phyloP scores from a whole-genome alignment of 768 basidiomycete genomes.

The Podaxis carcinomalis region DNA sequence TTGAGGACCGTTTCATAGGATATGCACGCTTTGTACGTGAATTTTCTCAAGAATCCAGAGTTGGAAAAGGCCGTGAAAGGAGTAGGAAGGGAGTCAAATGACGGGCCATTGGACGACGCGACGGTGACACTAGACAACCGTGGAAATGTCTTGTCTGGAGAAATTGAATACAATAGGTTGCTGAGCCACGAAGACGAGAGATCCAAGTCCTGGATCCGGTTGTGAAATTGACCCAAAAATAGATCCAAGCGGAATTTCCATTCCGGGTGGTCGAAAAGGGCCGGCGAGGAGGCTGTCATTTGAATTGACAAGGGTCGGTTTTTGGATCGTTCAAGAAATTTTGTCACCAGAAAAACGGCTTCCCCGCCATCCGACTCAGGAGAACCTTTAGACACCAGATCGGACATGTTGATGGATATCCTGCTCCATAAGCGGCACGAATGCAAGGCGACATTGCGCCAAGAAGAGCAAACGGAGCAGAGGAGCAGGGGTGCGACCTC shows the following conservation, averaged over 20 bases:
- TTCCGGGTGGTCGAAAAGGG: not conserved
- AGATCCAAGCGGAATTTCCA: not conserved
- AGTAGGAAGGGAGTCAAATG: conserved; percentile 1
- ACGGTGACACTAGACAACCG: not conserved
- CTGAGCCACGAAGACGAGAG: conserved; percentile 3
- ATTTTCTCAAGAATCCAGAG: not conserved
- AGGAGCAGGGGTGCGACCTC: conserved; percentile 1
- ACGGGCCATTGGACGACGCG: not conserved
- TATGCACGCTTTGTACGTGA: conserved; percentile 1
- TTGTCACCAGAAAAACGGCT: not conserved
- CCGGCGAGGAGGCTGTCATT: not conserved
- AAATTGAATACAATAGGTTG: not conserved
- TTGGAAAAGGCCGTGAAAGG: not conserved
- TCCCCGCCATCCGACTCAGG: not conserved
- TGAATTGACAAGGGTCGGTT: not conserved
- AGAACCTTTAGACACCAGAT: not conserved
- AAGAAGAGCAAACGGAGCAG: conserved; percentile 3
- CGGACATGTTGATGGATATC: not conserved
- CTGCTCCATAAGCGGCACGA: conserved; percentile 6
- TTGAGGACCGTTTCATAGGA: not conserved
- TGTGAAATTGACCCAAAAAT: not conserved
- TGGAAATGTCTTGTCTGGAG: not conserved
- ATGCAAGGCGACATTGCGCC: not conserved
- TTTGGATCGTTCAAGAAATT: not conserved
- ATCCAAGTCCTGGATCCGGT: not conserved